Base-by-base conservation (phyloP, 2,329 filamentous ascomycete genomes). In the Blastomyces gilchristii region DNA sequence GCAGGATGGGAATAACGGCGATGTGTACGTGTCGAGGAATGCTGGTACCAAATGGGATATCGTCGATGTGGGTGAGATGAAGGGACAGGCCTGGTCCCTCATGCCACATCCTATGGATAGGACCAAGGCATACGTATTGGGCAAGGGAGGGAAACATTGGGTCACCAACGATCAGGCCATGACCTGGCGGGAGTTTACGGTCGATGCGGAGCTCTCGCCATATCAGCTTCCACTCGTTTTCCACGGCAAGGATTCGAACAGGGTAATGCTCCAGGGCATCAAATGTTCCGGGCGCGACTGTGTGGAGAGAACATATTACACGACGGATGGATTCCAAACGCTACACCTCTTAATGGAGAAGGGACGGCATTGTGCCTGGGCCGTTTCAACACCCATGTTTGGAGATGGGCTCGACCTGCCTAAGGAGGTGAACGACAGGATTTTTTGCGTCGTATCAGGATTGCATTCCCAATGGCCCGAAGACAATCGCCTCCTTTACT, bases 301-400 rank as follows among this genome's bases (percentile, higher is more conserved):
- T 74, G 79, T 83, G 65, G 84, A 87, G 71, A 76, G 78, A 68
- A 78, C 82, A 28, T 83, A 80, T 68, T 97, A 96, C 74, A 97
- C 94, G 2, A 86, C 82, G 16, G 88, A 97, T 75, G 90, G 90
- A 67, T 99, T 99, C 79, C 81, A 87, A 67, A 83, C 82, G 5
- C 76, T 85, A 60, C 82, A 88, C 67, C 76, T 81, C 6, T 81
- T 97, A 64, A 83, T 88, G 61, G 80, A 83, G 52, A 83, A 86
- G 68, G 89, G 89, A 1, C 81, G 85, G 58, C 87, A 88, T 65
- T 99, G 94, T 74, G 85, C 87, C 74, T 99, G 93, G 91, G 93
- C 94, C 60, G 90, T 90, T 71, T 85, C 85, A 16, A 86, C 89
- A 14, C 81, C 84, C 5, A 76, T 86, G 52, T 97, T 99, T 64